Percentiles rank a stretch among this genome's conserved stretches.
Evolutionary conservation across 2,329 filamentous ascomycete genomes (phyloP).

Genomic region (Colletotrichum costaricense): DNA sequence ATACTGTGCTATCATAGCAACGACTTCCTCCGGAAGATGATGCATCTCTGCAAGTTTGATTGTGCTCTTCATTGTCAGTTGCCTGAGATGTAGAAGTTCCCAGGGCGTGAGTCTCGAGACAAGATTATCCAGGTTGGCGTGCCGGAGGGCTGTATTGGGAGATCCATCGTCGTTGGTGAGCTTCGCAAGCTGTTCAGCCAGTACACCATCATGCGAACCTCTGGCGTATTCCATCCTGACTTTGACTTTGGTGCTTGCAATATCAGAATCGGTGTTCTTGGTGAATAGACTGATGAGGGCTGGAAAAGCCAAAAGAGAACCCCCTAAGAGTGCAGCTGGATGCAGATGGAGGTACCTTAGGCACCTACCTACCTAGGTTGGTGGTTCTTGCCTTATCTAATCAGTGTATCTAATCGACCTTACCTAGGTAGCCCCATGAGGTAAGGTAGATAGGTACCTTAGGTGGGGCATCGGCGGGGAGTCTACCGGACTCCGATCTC

Average conservation of each 20-base stretch:
- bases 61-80: neutral
- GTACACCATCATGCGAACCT: neutral
- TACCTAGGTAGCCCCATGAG: too few species aligned
- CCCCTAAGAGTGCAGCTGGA: too few species aligned
- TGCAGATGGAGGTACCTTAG: too few species aligned
- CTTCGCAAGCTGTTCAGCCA: neutral
- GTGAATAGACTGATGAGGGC: too few species aligned
- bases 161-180: neutral
- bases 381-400: neutral
- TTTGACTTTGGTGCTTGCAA: neutral
- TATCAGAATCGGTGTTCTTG: too few species aligned
- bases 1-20: conserved; percentile 2
- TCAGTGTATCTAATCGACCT: neutral
- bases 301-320: too few species aligned
- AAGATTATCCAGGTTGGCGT: conserved; percentile 19
- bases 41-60: neutral
- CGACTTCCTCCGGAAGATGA: conserved; percentile 22
- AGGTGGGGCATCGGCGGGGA: neutral
- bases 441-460: too few species aligned
- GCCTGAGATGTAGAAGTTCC: conserved; percentile 25
- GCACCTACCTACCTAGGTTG: too few species aligned
- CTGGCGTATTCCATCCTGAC: neutral
- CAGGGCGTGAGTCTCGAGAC: conserved; percentile 16
- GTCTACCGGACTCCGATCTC: conserved; percentile 12
- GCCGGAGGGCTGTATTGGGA: neutral